Evolutionary conservation across 169 alveolate species (phyloP), one percentile per base, ranked within the genome.

Genomic region (Eimeria brunetti): DNA sequence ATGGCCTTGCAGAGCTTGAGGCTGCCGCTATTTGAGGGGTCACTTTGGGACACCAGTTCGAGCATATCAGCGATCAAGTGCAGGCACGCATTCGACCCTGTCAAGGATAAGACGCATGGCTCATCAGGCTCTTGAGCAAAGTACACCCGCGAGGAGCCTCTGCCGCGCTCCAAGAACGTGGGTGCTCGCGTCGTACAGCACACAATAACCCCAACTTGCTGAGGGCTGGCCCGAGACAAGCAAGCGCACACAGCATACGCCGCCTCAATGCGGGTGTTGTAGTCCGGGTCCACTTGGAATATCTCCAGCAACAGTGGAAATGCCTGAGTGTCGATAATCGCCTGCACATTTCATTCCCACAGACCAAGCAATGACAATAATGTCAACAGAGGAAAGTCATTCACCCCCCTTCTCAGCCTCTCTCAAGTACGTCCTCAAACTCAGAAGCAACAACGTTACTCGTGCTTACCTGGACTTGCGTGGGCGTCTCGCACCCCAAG

Each of bases 211-310:
- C 98, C 98, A 27, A 98, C 98, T 91, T 98, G 99, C 83, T 84
- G 96, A 67, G 97, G 96, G 89, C 97, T 97, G 38, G 98, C 98
- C 78, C 97, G 94, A 22, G 98, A 97, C 71, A 97, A 97, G 81
- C 98, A 97, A 8, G 99, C 98, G 94, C 99, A 98, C 58, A 98
- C 98, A 46, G 99, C 99, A 96, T 98, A 98, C 56, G 99, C 99
- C 46, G 98, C 98, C 94, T 98, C 99, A 41, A 97, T 96, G 96
- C 97, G 97, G 33, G 98, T 96, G 96, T 96, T 97, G 91, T 96
- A 97, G 95, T 98, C 99, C 51, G 96, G 96, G 64, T 97, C 98
- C 71, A 96, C 95, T 88, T 96, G 97, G 75, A 97, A 98, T 41
- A 97, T 97, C 67, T 95, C 97, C 69, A 98, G 97, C 81, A 98